phyloP scores from a whole-genome alignment of 164 flowering plant species.

The Vitis rotundifolia region DNA sequence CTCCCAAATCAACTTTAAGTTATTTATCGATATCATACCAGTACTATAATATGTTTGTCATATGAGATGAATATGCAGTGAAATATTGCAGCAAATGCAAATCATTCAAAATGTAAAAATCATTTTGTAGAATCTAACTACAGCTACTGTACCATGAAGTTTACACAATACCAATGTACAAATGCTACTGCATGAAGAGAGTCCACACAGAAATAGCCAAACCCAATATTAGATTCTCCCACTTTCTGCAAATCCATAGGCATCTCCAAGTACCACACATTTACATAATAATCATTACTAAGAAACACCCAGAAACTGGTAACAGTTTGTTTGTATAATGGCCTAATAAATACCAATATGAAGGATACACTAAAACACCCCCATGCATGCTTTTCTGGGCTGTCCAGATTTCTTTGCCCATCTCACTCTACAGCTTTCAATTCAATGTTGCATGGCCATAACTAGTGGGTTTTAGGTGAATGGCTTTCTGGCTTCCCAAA shows the following conservation, averaged over 20 bases:
- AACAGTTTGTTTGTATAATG: neutral
- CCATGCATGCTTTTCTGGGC: neutral
- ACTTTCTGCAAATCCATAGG: neutral
- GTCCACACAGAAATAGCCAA: neutral
- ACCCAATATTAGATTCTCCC: neutral
- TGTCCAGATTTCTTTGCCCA: neutral
- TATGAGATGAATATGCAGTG: too few relatives aligned
- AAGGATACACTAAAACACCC: too few relatives aligned
- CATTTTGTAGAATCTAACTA: too few relatives aligned
- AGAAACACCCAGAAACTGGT: neutral
- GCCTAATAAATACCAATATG: neutral
- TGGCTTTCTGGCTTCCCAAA: conserved; percentile 1
- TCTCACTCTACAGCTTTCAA: neutral
- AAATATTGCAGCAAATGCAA: too few relatives aligned
- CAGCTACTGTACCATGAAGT: neutral
- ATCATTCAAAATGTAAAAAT: too few relatives aligned
- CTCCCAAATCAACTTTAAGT: too few relatives aligned
- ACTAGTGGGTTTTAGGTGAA: neutral
- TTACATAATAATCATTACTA: conserved; percentile 1
- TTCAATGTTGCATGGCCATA: too few relatives aligned
- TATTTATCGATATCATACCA: too few relatives aligned
- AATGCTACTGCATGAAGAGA: neutral
- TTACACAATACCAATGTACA: conserved; percentile 7
- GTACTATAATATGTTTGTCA: too few relatives aligned
- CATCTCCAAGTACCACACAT: conserved; percentile 18